These are phyloP conservation scores for Blastobotrys americana DNA, from an alignment of 805 yeast genomes.

Conservation along the genomic window DNA sequence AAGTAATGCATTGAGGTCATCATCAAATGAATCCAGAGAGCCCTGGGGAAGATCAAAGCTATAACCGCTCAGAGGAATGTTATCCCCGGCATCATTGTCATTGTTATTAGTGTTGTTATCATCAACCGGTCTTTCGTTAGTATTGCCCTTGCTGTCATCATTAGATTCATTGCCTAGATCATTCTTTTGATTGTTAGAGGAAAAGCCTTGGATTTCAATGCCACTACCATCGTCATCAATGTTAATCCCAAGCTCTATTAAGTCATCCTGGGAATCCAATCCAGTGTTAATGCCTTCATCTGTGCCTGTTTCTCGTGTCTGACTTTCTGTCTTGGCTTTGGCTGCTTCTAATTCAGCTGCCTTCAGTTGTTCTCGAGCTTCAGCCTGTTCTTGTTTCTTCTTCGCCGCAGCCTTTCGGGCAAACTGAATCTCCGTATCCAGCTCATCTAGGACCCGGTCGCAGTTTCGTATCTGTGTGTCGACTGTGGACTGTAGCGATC, in stretches of 20 bases:
- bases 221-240: slow-evolving; percentile 5
- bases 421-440: slow-evolving; percentile 19
- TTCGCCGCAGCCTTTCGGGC: slow-evolving; percentile 6
- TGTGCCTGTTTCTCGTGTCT: background rate
- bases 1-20: slow-evolving; percentile 15
- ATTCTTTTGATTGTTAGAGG: background rate
- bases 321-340: background rate
- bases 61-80: background rate
- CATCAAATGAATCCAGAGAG: slow-evolving; percentile 11
- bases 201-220: slow-evolving; percentile 6
- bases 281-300: background rate
- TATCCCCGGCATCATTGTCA: slow-evolving; percentile 1
- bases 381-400: slow-evolving; percentile 6
- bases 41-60: background rate
- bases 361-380: slow-evolving; percentile 6
- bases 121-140: background rate
- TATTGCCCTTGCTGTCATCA: background rate
- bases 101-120: slow-evolving; percentile 7
- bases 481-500: slow-evolving; percentile 17
- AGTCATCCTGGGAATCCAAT: background rate
- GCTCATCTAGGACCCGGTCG: slow-evolving; percentile 18
- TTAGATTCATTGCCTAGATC: background rate
- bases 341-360: slow-evolving; percentile 5
- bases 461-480: slow-evolving; percentile 15
- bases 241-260: background rate